Evolutionary conservation across 345 rosid genomes (phyloP).

Genomic region (Noccaea bulbosa): DNA sequence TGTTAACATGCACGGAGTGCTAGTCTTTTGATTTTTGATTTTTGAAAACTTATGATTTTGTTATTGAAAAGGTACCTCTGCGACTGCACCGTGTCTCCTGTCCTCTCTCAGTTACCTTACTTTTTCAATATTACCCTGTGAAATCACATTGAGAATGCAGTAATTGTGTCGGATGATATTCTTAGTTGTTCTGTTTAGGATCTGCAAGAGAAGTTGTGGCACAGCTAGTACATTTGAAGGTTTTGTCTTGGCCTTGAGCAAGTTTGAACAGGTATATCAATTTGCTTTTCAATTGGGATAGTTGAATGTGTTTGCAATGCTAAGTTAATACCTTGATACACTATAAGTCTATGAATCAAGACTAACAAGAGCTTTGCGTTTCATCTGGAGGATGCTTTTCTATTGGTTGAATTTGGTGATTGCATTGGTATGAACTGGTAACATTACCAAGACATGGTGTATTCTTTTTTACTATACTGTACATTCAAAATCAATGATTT

Average conservation of each 20-base stretch:
- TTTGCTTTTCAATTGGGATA: not conserved
- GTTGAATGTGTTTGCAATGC: not conserved
- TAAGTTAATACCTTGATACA: not conserved
- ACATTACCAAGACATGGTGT: conserved; percentile 5
- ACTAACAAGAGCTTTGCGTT: not conserved
- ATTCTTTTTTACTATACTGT: not conserved
- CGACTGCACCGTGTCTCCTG: not conserved
- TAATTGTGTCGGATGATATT: not conserved
- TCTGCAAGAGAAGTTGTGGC: conserved; percentile 3
- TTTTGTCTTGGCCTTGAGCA: conserved; percentile 2
- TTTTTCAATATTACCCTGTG: not conserved
- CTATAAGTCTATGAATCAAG: not conserved
- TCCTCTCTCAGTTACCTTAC: not conserved
- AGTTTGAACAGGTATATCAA: not conserved
- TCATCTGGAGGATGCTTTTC: no score
- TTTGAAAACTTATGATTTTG: conserved; percentile 5
- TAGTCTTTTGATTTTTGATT: conserved; percentile 7
- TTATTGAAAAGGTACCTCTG: not conserved
- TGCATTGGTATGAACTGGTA: not conserved
- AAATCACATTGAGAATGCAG: not conserved
- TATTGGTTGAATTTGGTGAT: not conserved
- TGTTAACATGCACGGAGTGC: conserved; percentile 11
- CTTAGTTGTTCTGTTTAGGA: not conserved
- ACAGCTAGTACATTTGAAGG: not conserved
- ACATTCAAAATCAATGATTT: no score